Base-by-base conservation (phyloP, 2,329 filamentous ascomycete genomes). In the Lojkania enalia region DNA sequence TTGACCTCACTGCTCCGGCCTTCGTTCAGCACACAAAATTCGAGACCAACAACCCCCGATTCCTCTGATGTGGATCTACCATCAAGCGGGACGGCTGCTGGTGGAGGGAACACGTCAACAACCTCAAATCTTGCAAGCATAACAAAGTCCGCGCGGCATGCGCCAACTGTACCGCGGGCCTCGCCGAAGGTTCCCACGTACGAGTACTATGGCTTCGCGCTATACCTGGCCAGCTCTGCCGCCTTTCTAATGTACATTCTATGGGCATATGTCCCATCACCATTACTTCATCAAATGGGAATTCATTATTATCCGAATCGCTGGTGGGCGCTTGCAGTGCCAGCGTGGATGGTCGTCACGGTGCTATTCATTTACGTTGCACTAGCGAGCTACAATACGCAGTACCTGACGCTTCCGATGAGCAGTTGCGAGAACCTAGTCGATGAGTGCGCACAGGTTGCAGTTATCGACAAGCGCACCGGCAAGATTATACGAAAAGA, bases 191-290 rank as follows among this genome's bases (percentile, higher is more conserved):
- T 99, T 2, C 94, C 94, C n/a, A 99, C 94, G 0, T 97, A 99
- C 74, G 94, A 99, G 69, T 99, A 97, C 81, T 97, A 97, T 69
- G 94, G 94, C 67, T 99, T 99, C 73, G 92, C 95, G 42, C 81
- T 99, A 38, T 97, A 99, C 74, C 80, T 99, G 29, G 89, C 92
- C 64, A 91, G 87, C 51, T 89, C 86, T 16, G 77, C 94, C 39
- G 84, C 84, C 2, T 97, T 97, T 67, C 76, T 84, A 11, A 79
- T 85, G 50, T 87, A 86, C 65, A 70, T 86, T 16, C 74, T 86
- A 9, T 96, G 91, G 94, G 87, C 87, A 12, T 97, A 94, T 71
- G 83, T 97, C 4, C 94, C 94, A 0, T 89, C 87, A 18, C 90
- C 91, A 0, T 90, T 97, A 67, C 79, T 99, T 32, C 90, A 96